Percentiles rank a stretch among this genome's conserved stretches.
phyloP scores from a whole-genome alignment of 352 stramenopile genomes.

The Pythium biforme region DNA sequence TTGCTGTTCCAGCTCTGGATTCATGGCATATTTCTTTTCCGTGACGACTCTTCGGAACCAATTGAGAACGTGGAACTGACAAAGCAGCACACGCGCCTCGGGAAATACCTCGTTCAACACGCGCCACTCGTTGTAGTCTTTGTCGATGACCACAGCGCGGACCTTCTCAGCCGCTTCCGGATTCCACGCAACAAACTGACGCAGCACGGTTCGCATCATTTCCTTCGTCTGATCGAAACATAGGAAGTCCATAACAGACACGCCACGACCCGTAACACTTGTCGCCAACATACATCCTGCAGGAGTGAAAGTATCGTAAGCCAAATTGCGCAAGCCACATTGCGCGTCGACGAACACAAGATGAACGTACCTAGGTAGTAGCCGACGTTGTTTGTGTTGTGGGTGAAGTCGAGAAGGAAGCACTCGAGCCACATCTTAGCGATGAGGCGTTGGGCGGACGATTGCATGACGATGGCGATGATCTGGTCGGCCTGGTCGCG shows the following conservation, averaged over 20 bases:
- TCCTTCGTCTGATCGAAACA: conserved; percentile 20
- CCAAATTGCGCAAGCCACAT: no score
- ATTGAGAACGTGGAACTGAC: conserved; percentile 24
- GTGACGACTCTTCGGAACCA: conserved; percentile 1
- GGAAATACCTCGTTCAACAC: conserved; percentile 13
- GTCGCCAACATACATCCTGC: conserved; percentile 23
- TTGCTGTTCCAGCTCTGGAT: not conserved
- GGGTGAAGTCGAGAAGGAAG: not conserved
- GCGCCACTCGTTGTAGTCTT: conserved; percentile 29
- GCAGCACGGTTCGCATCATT: conserved; percentile 16
- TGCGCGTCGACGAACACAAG: no score
- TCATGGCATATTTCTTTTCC: not conserved
- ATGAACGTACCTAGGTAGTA: no score
- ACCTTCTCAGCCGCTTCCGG: not conserved
- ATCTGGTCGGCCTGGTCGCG: conserved; percentile 4
- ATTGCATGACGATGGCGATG: conserved; percentile 15
- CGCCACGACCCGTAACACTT: conserved; percentile 11
- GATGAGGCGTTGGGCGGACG: conserved; percentile 2
- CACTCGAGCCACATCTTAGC: conserved; percentile 19
- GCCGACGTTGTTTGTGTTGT: no score
- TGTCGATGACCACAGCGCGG: conserved; percentile 25
- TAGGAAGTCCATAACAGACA: conserved; percentile 27
- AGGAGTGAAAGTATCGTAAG: no score
- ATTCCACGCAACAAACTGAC: conserved; percentile 7
- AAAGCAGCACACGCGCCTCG: conserved; percentile 10